These are phyloP conservation scores for Acrocalymma vagum DNA, from an alignment of 2,329 filamentous ascomycete species.

Conservation along the genomic window DNA sequence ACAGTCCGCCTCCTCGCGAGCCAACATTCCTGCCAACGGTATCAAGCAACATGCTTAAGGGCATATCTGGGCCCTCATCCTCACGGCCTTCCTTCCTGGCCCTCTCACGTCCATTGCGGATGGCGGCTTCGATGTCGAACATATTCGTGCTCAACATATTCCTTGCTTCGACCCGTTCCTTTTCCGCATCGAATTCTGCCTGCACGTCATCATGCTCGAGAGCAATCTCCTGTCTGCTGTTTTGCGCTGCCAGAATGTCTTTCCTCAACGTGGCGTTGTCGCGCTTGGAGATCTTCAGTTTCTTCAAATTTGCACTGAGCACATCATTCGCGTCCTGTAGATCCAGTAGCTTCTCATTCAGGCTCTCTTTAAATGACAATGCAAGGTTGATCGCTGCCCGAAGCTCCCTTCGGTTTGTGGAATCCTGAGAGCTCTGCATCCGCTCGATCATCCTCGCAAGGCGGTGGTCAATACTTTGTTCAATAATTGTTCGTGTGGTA, in stretches of 20 bases:
- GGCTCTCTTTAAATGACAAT: conserved; percentile 56
- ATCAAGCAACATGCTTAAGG: conserved; percentile 41
- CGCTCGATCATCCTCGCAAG: conserved; percentile 51
- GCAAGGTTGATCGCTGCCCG: conserved; percentile 58
- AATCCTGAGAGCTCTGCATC: conserved; percentile 48
- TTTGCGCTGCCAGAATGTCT: conserved; percentile 58
- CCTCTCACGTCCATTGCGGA: conserved; percentile 41
- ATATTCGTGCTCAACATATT: conserved; percentile 39
- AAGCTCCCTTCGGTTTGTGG: conserved; percentile 48
- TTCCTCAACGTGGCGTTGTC: conserved; percentile 55
- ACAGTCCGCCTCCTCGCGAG: conserved; percentile 39
- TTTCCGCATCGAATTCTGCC: conserved; percentile 40
- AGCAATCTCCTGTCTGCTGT: conserved; percentile 58
- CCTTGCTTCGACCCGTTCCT: conserved; percentile 30
- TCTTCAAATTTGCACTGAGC: conserved; percentile 55
- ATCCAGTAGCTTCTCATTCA: conserved; percentile 60
- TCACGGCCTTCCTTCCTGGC: conserved; percentile 39
- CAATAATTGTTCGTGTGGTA: conserved; percentile 60
- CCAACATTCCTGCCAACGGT: conserved; percentile 37
- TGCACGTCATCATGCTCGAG: conserved; percentile 59
- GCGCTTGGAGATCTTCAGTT: conserved; percentile 55
- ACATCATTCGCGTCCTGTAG: conserved; percentile 62
- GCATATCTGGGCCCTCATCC: conserved; percentile 41
- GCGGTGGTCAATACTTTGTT: conserved; percentile 58
- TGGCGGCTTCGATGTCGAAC: conserved; percentile 47